These are phyloP conservation scores for Nakazawaea populi DNA, from an alignment of 805 yeast species.

Conservation along the genomic window DNA sequence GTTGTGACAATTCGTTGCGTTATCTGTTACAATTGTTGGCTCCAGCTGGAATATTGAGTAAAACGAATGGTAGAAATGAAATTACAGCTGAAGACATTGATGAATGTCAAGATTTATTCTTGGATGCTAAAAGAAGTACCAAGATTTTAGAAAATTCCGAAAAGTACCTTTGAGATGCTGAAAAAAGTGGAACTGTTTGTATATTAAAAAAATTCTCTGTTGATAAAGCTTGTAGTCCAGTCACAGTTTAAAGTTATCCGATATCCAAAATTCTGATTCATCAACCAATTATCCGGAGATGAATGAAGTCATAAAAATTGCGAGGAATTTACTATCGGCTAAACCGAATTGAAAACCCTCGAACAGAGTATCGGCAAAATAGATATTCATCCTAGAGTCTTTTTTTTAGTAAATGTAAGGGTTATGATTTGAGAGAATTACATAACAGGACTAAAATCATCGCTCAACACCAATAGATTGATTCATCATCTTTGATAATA, in stretches of 20 bases:
- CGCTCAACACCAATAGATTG: too few relatives aligned
- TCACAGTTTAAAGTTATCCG: too few relatives aligned
- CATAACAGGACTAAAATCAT: too few relatives aligned
- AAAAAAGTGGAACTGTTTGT: background rate
- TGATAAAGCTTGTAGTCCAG: too few relatives aligned
- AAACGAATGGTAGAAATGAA: conserved; percentile 65
- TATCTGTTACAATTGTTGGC: conserved; percentile 88
- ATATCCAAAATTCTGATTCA: too few relatives aligned
- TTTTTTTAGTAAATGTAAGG: too few relatives aligned
- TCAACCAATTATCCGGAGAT: too few relatives aligned
- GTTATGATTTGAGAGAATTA: too few relatives aligned
- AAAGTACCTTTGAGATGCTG: conserved; percentile 11
- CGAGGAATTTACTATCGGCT: background rate
- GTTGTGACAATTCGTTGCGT: conserved; percentile 75
- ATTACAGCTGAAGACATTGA: conserved; percentile 68
- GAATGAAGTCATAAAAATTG: too few relatives aligned
- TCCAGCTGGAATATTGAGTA: conserved; percentile 82
- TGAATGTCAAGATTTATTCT: conserved; percentile 75
- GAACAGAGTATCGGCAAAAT: too few relatives aligned
- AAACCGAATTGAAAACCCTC: background rate
- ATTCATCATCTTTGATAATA: background rate
- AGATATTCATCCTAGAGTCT: too few relatives aligned
- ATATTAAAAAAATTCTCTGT: background rate
- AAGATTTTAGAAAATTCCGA: conserved; percentile 50
- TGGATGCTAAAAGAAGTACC: conserved; percentile 82